Conservation (phyloP, 192 early-diverging fungal species). For the Rhizophagus clarus region DNA sequence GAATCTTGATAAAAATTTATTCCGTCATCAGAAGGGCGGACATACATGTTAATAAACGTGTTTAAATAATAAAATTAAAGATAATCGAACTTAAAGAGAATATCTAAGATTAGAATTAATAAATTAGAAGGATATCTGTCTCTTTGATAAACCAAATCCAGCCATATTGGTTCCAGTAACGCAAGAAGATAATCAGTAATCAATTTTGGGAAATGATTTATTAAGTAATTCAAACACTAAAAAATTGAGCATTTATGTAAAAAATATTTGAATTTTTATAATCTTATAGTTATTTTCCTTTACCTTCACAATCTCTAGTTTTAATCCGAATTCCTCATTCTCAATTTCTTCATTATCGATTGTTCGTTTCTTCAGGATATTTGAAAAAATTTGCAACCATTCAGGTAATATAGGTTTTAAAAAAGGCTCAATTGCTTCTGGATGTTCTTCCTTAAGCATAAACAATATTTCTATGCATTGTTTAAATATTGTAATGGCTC, state of each 20-base stretch:
- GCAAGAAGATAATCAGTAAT: constrained; percentile 48
- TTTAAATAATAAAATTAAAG: neutral
- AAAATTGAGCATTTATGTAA: neutral
- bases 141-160: constrained; percentile 61
- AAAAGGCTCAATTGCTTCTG: constrained; percentile 66
- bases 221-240: constrained; percentile 62
- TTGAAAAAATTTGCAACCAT: constrained; percentile 76
- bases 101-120: neutral
- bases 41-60: constrained; percentile 44
- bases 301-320: constrained; percentile 76
- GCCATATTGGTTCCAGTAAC: constrained; percentile 73
- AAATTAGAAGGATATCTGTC: constrained; percentile 47
- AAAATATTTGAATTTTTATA: neutral
- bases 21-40: constrained; percentile 42
- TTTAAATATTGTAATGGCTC: constrained; percentile 80
- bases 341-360: constrained; percentile 46
- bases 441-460: constrained; percentile 78
- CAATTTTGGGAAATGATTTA: constrained; percentile 66
- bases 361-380: constrained; percentile 61
- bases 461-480: constrained; percentile 85
- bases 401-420: constrained; percentile 71
- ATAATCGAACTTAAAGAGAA: constrained; percentile 12
- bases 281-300: neutral
- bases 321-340: constrained; percentile 63
- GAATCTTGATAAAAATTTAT: constrained; percentile 63